phyloP scores from a whole-genome alignment of 352 stramenopile genomes.

The Globisporangium middletonii region DNA sequence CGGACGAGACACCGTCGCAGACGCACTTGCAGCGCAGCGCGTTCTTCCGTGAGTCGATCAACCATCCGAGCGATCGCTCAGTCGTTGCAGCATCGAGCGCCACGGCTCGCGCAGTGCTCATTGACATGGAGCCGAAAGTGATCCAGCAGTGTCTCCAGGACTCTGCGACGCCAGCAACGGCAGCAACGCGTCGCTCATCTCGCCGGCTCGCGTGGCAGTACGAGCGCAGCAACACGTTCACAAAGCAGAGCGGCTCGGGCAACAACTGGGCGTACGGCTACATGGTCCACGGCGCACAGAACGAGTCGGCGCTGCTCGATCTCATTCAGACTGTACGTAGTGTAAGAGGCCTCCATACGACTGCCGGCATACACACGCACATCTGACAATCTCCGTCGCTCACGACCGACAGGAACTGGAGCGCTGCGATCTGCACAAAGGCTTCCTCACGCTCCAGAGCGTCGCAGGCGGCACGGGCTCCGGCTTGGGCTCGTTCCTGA shows the following conservation, averaged over 20 bases:
- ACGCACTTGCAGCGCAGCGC: constrained; percentile 1
- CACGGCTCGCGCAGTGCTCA: constrained; percentile 56
- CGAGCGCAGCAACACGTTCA: constrained; percentile 38
- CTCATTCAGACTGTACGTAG: constrained; percentile 37
- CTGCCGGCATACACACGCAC: no score
- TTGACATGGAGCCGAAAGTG: constrained; percentile 84
- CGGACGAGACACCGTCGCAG: constrained; percentile 19
- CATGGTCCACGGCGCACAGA: constrained; percentile 34
- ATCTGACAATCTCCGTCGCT: background rate
- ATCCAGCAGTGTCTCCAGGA: constrained; percentile 40
- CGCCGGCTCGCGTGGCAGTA: constrained; percentile 29
- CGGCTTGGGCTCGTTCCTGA: constrained; percentile 76
- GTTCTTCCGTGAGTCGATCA: constrained; percentile 18
- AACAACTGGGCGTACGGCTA: constrained; percentile 84
- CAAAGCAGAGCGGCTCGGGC: constrained; percentile 54
- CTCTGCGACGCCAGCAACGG: no score
- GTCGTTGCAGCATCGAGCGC: constrained; percentile 2
- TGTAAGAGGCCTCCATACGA: background rate
- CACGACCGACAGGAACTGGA: constrained; percentile 46
- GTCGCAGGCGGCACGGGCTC: constrained; percentile 85
- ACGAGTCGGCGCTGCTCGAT: constrained; percentile 37
- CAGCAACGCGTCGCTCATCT: background rate
- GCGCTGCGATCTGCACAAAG: constrained; percentile 57
- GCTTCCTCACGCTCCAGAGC: constrained; percentile 79
- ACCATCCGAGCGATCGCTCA: constrained; percentile 8